These are phyloP conservation scores for Amesomyces nigricolor DNA, from an alignment of 2,329 filamentous ascomycete genomes.

Conservation along the genomic window DNA sequence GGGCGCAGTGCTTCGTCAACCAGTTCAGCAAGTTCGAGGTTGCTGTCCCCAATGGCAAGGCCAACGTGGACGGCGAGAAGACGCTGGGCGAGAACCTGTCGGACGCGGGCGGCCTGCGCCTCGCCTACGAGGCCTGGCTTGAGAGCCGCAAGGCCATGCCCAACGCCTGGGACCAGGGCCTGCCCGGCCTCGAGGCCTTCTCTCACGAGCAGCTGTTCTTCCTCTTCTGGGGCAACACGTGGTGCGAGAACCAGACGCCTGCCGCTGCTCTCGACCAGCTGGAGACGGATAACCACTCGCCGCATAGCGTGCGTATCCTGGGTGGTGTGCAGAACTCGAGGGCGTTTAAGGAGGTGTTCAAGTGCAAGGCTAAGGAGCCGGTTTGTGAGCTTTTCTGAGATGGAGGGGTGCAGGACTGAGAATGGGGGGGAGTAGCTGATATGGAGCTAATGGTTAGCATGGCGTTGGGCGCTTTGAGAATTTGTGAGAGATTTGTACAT, in stretches of 20 bases:
- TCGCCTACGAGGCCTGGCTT: conserved; percentile 59
- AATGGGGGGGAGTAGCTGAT: too few relatives aligned
- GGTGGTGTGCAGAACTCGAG: conserved; percentile 54
- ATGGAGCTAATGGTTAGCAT: too few relatives aligned
- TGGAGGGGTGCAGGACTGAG: too few relatives aligned
- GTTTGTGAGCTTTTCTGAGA: conserved; percentile 51
- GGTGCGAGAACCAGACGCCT: conserved; percentile 61
- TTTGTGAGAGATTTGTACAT: too few relatives aligned
- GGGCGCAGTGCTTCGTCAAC: conserved; percentile 60
- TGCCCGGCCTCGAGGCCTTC: conserved; percentile 58
- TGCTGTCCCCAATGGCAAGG: conserved; percentile 46
- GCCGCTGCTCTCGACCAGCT: conserved; percentile 42
- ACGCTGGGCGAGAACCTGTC: conserved; percentile 68
- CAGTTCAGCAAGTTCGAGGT: conserved; percentile 60
- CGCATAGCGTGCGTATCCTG: conserved; percentile 54
- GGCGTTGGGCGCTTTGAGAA: too few relatives aligned
- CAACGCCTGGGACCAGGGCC: conserved; percentile 35
- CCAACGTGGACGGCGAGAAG: conserved; percentile 55
- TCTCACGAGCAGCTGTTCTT: conserved; percentile 67
- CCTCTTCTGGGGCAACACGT: conserved; percentile 57
- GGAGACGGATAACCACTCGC: conserved; percentile 57
- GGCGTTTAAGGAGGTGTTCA: conserved; percentile 62
- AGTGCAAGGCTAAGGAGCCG: conserved; percentile 59
- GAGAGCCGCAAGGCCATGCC: conserved; percentile 46
- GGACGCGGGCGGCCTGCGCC: conserved; percentile 60